phyloP scores from a whole-genome alignment of 1,284 basidiomycete genomes.

The Ganoderma leucocontextum region DNA sequence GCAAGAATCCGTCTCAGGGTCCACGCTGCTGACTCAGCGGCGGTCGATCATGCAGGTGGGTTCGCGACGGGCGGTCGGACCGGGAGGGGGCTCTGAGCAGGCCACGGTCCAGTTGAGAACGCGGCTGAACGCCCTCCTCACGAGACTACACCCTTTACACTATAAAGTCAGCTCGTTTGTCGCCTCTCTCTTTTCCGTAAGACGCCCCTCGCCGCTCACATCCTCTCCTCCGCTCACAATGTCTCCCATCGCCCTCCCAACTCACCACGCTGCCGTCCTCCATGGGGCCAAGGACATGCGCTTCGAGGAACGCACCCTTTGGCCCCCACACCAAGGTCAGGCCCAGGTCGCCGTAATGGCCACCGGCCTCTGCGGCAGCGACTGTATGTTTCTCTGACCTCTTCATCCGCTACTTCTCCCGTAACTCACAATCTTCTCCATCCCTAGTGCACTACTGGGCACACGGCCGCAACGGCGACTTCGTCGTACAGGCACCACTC shows the following conservation, averaged over 20 bases:
- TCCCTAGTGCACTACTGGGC: conserved; percentile 86
- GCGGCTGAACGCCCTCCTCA: conserved; percentile 29
- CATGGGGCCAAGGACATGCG: conserved; percentile 77
- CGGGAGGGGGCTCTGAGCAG: conserved; percentile 20
- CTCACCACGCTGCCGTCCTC: conserved; percentile 73
- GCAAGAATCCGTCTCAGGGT: conserved; percentile 27
- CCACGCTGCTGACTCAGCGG: conserved; percentile 25
- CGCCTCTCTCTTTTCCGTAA: conserved; percentile 28
- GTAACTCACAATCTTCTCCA: conserved; percentile 24
- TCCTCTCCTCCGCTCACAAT: conserved; percentile 45
- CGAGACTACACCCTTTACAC: conserved; percentile 34
- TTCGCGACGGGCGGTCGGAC: conserved; percentile 33
- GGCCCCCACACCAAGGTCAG: conserved; percentile 71
- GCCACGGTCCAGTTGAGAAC: conserved; percentile 32
- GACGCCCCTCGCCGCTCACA: conserved; percentile 28
- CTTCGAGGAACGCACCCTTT: conserved; percentile 71
- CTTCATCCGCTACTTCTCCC: conserved; percentile 31
- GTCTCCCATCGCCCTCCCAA: conserved; percentile 64
- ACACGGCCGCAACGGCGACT: conserved; percentile 92
- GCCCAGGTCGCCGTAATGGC: conserved; percentile 80
- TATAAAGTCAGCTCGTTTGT: conserved; percentile 37
- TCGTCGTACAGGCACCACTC: conserved; percentile 83
- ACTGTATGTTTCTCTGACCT: conserved; percentile 61
- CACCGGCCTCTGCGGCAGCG: conserved; percentile 93
- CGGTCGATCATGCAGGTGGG: conserved; percentile 31